Percentiles rank a stretch among this genome's conserved stretches.
These are phyloP conservation scores for Gossypioides kirkii DNA, from an alignment of 345 rosid genomes.

Conservation along the genomic window DNA sequence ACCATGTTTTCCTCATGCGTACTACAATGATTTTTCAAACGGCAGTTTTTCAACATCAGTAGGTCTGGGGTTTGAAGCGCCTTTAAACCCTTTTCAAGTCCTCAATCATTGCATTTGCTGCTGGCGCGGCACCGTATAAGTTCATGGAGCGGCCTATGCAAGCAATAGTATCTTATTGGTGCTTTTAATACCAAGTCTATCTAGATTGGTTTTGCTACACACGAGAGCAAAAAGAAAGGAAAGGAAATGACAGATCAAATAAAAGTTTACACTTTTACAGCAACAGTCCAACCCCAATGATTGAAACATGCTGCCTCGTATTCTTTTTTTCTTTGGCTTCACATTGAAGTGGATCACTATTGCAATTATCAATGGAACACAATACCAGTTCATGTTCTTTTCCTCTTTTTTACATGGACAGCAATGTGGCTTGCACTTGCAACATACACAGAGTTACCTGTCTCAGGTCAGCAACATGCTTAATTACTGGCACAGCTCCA, in stretches of 20 bases:
- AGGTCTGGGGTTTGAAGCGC: conserved; percentile 19
- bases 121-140: conserved; percentile 13
- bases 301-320: neutral
- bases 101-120: conserved; percentile 17
- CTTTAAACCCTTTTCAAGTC: conserved; percentile 18
- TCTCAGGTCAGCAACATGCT: neutral
- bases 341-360: neutral
- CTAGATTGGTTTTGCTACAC: neutral
- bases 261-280: neutral
- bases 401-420: conserved; percentile 6
- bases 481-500: neutral
- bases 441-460: conserved; percentile 13
- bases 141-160: conserved; percentile 28
- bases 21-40: neutral
- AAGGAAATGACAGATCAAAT: neutral
- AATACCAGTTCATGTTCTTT: neutral
- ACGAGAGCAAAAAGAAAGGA: neutral
- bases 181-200: neutral
- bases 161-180: conserved; percentile 11
- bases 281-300: neutral
- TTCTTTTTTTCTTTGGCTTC: neutral
- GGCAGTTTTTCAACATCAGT: conserved; percentile 30
- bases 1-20: conserved; percentile 1
- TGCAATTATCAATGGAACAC: neutral
- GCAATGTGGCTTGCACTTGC: conserved; percentile 30